A percentile compares a stretch with the other conserved stretches of the same genome.
These are phyloP conservation scores for Sistotremastrum suecicum DNA, from an alignment of 768 basidiomycete genomes.

Conservation along the genomic window DNA sequence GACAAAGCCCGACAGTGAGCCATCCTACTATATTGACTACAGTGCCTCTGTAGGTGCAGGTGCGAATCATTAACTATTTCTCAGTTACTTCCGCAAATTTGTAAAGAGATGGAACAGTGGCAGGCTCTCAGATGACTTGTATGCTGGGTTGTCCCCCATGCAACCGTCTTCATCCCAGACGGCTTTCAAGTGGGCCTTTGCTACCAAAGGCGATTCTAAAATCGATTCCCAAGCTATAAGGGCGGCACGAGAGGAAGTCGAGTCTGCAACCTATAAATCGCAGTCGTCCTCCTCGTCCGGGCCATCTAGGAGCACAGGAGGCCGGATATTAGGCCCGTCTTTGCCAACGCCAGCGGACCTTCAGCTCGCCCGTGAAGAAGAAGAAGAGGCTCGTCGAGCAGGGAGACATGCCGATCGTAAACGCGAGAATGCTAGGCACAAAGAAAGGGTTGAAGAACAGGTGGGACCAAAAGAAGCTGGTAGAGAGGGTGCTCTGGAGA, in stretches of 20 bases:
- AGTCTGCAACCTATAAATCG: constrained; percentile 26
- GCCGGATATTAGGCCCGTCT: constrained; percentile 49
- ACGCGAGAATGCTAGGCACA: constrained; percentile 47
- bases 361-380: constrained; percentile 51
- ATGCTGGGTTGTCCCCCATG: constrained; percentile 44
- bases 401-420: constrained; percentile 51
- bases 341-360: constrained; percentile 59
- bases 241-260: constrained; percentile 44
- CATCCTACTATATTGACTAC: constrained; percentile 4
- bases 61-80: constrained; percentile 17
- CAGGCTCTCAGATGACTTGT: constrained; percentile 30
- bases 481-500: constrained; percentile 75
- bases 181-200: constrained; percentile 81
- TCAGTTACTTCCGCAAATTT: constrained; percentile 86
- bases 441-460: constrained; percentile 60
- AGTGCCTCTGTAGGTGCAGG: constrained; percentile 6
- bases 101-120: constrained; percentile 41
- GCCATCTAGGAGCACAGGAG: constrained; percentile 8
- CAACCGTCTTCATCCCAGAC: constrained; percentile 56
- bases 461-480: constrained; percentile 74
- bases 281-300: constrained; percentile 11
- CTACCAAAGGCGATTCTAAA: constrained; percentile 40
- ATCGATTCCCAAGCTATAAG: constrained; percentile 46
- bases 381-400: constrained; percentile 33
- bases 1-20: constrained; percentile 66